phyloP scores from a whole-genome alignment of 306 rosid genomes.

The Rosa chinensis region DNA sequence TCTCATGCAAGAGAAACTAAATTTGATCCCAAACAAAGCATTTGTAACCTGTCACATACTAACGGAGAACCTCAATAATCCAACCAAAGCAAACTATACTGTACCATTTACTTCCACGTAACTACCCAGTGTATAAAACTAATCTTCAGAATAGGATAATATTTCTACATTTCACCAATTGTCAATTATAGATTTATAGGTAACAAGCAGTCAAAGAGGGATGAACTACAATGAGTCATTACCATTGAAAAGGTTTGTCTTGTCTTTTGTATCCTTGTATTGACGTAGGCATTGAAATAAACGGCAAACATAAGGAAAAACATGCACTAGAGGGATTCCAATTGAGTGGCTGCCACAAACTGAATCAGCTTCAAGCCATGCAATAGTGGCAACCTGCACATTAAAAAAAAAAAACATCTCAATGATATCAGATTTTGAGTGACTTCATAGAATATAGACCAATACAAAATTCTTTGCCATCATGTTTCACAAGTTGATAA shows the following conservation, averaged over 20 bases:
- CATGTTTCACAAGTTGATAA: neutral
- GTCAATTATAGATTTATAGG: neutral
- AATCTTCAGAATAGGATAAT: neutral
- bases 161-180: neutral
- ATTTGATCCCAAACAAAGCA: neutral
- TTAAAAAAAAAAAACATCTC: neutral
- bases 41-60: neutral
- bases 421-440: neutral
- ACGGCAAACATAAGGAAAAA: constrained; percentile 89
- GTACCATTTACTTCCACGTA: neutral
- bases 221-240: constrained; percentile 1
- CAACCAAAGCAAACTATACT: neutral
- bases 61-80: neutral
- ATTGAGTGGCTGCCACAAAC: constrained; percentile 95
- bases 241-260: constrained; percentile 82
- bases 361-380: constrained; percentile 99
- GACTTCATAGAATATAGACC: neutral
- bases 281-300: constrained; percentile 90
- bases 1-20: neutral
- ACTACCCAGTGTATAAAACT: neutral
- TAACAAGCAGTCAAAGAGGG: neutral
- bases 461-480: neutral
- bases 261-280: constrained; percentile 87
- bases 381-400: constrained; percentile 94
- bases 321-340: constrained; percentile 86